Evolutionary conservation across 2,329 filamentous ascomycete genomes (phyloP).

Genomic region (Aspergillus versicolor): DNA sequence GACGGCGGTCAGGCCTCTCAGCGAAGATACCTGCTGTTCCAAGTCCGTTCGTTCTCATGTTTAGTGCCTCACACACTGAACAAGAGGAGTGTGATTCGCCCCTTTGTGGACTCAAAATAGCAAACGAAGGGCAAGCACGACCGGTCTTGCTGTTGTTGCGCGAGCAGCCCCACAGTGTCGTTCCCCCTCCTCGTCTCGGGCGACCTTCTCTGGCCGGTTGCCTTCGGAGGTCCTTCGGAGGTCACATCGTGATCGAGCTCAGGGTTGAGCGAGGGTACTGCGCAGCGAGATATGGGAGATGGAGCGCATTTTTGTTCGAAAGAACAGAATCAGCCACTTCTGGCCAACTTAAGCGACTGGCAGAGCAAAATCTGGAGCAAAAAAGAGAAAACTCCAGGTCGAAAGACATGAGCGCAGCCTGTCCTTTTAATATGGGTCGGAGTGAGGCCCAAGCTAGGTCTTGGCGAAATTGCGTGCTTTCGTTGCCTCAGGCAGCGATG

Average conservation of each 20-base stretch:
- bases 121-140: not conserved
- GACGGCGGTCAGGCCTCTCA: conserved; percentile 5
- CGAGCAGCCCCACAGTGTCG: conserved; percentile 1
- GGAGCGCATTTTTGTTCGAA: not conserved
- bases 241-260: conserved; percentile 11
- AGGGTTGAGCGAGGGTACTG: not conserved
- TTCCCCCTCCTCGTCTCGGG: not conserved
- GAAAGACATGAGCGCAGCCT: conserved; percentile 18
- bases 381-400: conserved; percentile 5
- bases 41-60: not conserved
- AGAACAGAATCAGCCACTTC: not conserved
- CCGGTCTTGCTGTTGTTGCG: not conserved
- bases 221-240: conserved; percentile 28
- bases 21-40: not conserved
- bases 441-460: conserved; percentile 19
- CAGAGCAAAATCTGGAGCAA: not conserved
- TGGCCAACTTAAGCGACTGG: not conserved
- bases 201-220: conserved; percentile 1
- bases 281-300: not conserved
- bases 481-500: conserved; percentile 8
- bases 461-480: conserved; percentile 39
- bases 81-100: conserved; percentile 7
- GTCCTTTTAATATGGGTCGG: conserved; percentile 28
- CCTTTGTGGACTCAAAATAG: not conserved
- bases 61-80: not conserved